A percentile compares a stretch with the other conserved stretches of the same genome.
phyloP scores from a whole-genome alignment of 2,329 filamentous ascomycete species.

The Penicillium digitatum region DNA sequence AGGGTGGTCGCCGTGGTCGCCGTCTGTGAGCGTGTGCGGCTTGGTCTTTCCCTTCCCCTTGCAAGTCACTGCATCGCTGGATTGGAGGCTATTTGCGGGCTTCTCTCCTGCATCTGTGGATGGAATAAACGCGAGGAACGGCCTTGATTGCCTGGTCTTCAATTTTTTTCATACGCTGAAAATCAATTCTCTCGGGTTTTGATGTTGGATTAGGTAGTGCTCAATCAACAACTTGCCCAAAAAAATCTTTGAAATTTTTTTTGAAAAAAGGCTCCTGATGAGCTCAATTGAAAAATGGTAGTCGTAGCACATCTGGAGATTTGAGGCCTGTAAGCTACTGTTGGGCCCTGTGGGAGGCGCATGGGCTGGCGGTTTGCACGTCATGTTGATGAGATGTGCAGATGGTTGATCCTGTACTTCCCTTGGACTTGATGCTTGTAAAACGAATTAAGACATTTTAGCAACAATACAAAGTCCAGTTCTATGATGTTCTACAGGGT shows the following conservation, averaged over 20 bases:
- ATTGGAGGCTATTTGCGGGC: constrained; percentile 32
- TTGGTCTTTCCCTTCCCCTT: constrained; percentile 29
- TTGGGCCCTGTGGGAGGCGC: not conserved
- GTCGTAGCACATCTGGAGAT: not conserved
- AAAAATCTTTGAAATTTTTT: no score
- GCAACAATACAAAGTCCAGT: not conserved
- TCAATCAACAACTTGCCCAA: constrained; percentile 24
- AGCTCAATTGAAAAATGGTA: not conserved
- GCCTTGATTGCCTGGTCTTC: constrained; percentile 52
- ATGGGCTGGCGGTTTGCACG: not conserved
- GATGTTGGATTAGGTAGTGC: constrained; percentile 24
- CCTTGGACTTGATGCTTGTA: not conserved
- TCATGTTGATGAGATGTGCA: not conserved
- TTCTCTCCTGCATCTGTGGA: constrained; percentile 41
- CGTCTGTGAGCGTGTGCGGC: constrained; percentile 73
- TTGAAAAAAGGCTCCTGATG: not conserved
- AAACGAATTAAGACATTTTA: not conserved
- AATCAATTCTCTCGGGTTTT: constrained; percentile 23
- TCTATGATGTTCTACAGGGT: not conserved
- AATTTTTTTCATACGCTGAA: constrained; percentile 39
- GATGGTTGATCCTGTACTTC: not conserved
- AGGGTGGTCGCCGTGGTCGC: constrained; percentile 99
- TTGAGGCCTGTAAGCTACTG: constrained; percentile 5
- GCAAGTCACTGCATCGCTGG: constrained; percentile 30
- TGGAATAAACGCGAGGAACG: constrained; percentile 54